phyloP scores from a whole-genome alignment of 2,329 filamentous ascomycete species.

The Cordyceps cicadae region DNA sequence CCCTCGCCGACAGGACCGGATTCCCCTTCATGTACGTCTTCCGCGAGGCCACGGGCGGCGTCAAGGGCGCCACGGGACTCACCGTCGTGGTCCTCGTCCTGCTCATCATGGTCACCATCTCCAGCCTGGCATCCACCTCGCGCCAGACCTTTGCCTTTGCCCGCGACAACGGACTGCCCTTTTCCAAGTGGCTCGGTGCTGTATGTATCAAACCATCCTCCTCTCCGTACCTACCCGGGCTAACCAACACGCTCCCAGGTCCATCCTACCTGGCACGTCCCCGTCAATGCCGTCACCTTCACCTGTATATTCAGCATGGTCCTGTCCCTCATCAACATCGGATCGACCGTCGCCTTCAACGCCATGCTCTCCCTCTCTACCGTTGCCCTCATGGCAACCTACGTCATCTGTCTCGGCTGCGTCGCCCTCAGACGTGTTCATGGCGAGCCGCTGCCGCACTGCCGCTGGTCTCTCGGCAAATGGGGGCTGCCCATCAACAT shows the following conservation, averaged over 20 bases:
- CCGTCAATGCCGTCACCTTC: constrained; percentile 13
- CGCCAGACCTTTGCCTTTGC: constrained; percentile 11
- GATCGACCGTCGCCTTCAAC: constrained; percentile 15
- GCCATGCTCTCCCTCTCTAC: constrained; percentile 15
- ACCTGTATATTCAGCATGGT: constrained; percentile 11
- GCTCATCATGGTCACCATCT: constrained; percentile 11
- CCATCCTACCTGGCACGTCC: constrained; percentile 10
- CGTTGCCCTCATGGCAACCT: constrained; percentile 15
- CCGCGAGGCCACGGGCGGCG: constrained; percentile 13
- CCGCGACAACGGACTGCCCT: constrained; percentile 9
- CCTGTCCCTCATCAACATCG: constrained; percentile 14
- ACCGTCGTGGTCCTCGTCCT: constrained; percentile 5
- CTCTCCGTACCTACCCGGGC: neutral
- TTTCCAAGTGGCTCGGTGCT: constrained; percentile 12
- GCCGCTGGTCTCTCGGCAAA: constrained; percentile 13
- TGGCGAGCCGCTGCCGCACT: constrained; percentile 13
- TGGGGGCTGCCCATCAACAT: constrained; percentile 14
- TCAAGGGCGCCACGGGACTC: constrained; percentile 1
- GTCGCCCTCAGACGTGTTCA: constrained; percentile 11
- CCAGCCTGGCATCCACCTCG: constrained; percentile 3
- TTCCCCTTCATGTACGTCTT: constrained; percentile 13
- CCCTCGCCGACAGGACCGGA: constrained; percentile 1
- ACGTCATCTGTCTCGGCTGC: constrained; percentile 14
- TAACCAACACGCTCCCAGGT: neutral
- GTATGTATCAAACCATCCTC: neutral